phyloP scores from a whole-genome alignment of 768 basidiomycete species.

The Nidularia pulvinata region DNA sequence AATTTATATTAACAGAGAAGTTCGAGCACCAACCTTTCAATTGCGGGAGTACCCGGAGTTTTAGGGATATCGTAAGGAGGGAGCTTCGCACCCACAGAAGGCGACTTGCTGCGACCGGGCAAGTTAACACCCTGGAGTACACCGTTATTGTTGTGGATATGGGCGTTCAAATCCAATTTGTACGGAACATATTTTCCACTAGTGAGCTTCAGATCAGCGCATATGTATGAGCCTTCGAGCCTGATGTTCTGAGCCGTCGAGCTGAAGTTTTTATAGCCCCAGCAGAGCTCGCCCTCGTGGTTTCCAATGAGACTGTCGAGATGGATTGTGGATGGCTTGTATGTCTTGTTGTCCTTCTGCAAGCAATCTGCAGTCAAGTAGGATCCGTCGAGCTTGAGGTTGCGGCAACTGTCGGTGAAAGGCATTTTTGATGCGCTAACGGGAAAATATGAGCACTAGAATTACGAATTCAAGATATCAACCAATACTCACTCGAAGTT shows the following conservation, averaged over 20 bases:
- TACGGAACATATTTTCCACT: neutral
- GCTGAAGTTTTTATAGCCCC: neutral
- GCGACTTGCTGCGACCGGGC: too few relatives aligned
- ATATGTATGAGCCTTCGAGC: neutral
- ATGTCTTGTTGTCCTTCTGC: neutral
- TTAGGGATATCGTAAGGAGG: too few relatives aligned
- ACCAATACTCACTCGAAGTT: too few relatives aligned
- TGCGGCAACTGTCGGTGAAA: neutral
- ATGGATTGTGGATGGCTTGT: neutral
- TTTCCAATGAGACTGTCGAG: neutral
- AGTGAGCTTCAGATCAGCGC: neutral
- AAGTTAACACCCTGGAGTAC: neutral
- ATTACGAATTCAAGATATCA: too few relatives aligned
- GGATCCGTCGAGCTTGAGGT: neutral
- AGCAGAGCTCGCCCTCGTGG: neutral
- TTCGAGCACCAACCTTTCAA: too few relatives aligned
- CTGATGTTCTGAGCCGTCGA: neutral
- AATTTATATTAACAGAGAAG: too few relatives aligned
- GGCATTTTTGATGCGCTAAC: too few relatives aligned
- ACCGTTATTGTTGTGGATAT: neutral
- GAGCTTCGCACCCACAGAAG: too few relatives aligned
- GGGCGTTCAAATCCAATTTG: neutral
- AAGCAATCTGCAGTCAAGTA: neutral
- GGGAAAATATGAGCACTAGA: too few relatives aligned
- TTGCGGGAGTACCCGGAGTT: too few relatives aligned